Evolutionary conservation across 192 early-diverging fungal genomes (phyloP).

Genomic region (Umbelopsis vinacea): DNA sequence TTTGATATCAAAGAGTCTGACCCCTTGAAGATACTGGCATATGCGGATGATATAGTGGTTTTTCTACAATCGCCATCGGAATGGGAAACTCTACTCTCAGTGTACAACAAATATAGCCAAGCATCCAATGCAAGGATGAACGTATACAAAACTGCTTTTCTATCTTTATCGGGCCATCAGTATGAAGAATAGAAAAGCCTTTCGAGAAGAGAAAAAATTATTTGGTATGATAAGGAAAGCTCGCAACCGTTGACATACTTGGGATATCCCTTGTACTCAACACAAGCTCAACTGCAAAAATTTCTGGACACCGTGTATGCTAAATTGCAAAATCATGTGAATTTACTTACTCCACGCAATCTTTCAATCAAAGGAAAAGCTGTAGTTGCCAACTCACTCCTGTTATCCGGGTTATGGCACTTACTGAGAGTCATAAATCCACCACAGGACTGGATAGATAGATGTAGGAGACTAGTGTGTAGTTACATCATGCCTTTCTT

Average conservation of each 20-base stretch:
- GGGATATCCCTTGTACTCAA: background rate
- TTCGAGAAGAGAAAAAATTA: background rate
- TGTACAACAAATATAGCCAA: constrained; percentile 2
- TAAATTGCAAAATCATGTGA: background rate
- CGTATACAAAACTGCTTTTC: constrained; percentile 26
- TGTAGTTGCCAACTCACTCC: constrained; percentile 14
- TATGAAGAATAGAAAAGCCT: background rate
- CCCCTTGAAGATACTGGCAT: too few relatives aligned
- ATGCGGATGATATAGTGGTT: too few relatives aligned
- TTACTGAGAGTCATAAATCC: background rate
- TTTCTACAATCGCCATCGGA: constrained; percentile 9
- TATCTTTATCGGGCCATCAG: constrained; percentile 25
- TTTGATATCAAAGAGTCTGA: too few relatives aligned
- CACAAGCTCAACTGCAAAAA: background rate
- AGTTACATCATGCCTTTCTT: background rate
- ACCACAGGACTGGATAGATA: background rate
- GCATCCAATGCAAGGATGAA: constrained; percentile 35
- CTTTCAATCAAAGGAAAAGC: constrained; percentile 22
- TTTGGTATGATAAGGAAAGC: background rate
- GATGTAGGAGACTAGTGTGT: background rate
- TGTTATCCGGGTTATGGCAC: constrained; percentile 29
- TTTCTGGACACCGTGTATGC: background rate
- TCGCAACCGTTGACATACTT: background rate
- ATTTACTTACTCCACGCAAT: background rate
- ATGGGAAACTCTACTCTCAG: background rate